Base-by-base conservation (phyloP, 768 basidiomycete genomes). In the Omphalotus guepiniiformis region DNA sequence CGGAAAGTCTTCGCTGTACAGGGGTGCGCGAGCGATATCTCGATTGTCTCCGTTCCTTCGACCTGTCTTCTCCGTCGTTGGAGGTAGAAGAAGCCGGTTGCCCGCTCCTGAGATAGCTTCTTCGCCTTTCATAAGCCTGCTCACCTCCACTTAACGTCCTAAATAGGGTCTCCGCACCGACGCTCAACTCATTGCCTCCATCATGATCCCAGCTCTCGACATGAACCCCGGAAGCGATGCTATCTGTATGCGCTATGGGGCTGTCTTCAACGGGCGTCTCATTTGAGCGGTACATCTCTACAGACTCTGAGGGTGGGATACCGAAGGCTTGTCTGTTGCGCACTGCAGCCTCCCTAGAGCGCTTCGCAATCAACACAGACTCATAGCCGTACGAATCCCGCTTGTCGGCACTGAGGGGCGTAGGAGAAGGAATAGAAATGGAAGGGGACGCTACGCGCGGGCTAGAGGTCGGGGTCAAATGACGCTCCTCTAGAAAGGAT, bases 281-380 rank as follows among this genome's bases (percentile, higher is more conserved):
- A 9, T 29, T 19, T n/a, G 42, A 52, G 38, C 30, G 43, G 16
- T 46, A 71, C 52, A 15, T 55, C 60, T 12, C 59, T 54, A 30
- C 44, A 53, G 12, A 47, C 19, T 35, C 63, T 3, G 76, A 75
- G 2, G 71, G 63, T 4, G 69, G 70, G 38, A 80, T 75, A 4
- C 79, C 80, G 52, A 78, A 74, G n/a, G 72, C 76, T 50, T 65
- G 64, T 35, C 74, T 63, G 53, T 79, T 74, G 12, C 70, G 67
- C 35, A 71, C 70, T 26, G 74, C 73, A 13, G 69, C 69, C 30
- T 64, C 57, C 21, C 58, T 54, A 0, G 58, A 59, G 12, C 50
- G 54, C 32, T 62, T 53, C 1, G 57, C 53, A 39, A 62, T 56
- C 2, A 56, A 27, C 6, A 56, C 51, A 1, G 62, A 29, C 28